Conservation (phyloP, 2,329 filamentous ascomycete genomes). For the Curvularia lunata region DNA sequence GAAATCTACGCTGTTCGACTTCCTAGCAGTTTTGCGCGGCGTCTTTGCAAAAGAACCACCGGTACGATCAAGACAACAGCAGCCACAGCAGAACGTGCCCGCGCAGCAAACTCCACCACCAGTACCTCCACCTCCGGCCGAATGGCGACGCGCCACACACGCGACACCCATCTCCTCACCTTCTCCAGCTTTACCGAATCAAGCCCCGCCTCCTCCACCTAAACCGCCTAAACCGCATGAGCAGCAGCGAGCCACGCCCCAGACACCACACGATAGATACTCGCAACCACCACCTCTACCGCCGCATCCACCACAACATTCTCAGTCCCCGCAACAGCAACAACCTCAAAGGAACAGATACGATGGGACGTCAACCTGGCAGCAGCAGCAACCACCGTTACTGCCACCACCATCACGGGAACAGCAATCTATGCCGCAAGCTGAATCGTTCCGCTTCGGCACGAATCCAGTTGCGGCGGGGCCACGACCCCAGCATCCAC, state of each 20-base stretch:
- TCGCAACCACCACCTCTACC: slow-evolving; percentile 43
- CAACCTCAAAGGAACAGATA: slow-evolving; percentile 31
- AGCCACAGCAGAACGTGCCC: slow-evolving; percentile 47
- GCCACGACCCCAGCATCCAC: slow-evolving; percentile 37
- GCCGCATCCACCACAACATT: slow-evolving; percentile 41
- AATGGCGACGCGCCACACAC: slow-evolving; percentile 50
- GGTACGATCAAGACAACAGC: slow-evolving; percentile 71
- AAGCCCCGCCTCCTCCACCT: slow-evolving; percentile 51
- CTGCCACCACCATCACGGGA: slow-evolving; percentile 3
- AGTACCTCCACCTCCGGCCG: slow-evolving; percentile 73
- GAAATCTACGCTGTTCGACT: slow-evolving; percentile 85
- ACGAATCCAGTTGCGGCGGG: slow-evolving; percentile 23
- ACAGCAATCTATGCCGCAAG: slow-evolving; percentile 25
- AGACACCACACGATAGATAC: slow-evolving; percentile 36
- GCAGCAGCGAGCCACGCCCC: slow-evolving; percentile 31
- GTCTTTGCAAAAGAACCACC: slow-evolving; percentile 95
- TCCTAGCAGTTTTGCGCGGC: slow-evolving; percentile 80
- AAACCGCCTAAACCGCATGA: slow-evolving; percentile 55
- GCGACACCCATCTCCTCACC: slow-evolving; percentile 44
- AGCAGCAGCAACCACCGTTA: slow-evolving; percentile 18
- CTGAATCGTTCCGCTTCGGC: slow-evolving; percentile 27
- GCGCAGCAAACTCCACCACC: slow-evolving; percentile 44
- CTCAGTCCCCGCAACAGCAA: slow-evolving; percentile 24
- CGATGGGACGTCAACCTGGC: slow-evolving; percentile 25
- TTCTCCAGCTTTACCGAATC: slow-evolving; percentile 39